phyloP scores from a whole-genome alignment of 768 basidiomycete genomes.

The Leccinum pellstonianum region DNA sequence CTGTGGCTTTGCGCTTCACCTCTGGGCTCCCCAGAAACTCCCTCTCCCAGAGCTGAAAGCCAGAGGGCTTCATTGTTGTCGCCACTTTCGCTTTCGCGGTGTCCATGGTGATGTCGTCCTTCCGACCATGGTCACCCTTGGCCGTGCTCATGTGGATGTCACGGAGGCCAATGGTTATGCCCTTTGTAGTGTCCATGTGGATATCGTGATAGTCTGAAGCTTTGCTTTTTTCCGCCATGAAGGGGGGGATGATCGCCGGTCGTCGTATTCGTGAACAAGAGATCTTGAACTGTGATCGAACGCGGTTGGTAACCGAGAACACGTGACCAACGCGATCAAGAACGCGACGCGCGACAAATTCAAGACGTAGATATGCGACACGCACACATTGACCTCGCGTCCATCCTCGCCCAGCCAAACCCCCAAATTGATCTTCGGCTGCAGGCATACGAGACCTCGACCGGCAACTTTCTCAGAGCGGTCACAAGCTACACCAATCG shows the following conservation, averaged over 20 bases:
- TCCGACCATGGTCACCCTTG: conserved; percentile 44
- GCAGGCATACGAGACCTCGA: conserved; percentile 60
- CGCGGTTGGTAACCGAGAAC: conserved; percentile 7
- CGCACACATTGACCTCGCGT: conserved; percentile 59
- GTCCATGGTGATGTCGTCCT: conserved; percentile 66
- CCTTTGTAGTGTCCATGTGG: conserved; percentile 80
- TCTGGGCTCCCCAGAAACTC: conserved; percentile 82
- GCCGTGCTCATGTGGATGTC: conserved; percentile 68
- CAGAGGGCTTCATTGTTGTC: conserved; percentile 51
- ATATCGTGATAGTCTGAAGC: conserved; percentile 47
- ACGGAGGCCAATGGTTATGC: conserved; percentile 43
- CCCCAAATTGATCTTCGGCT: conserved; percentile 66
- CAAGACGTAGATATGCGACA: conserved; percentile 24
- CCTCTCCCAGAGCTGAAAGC: conserved; percentile 77
- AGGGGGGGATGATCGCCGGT: background rate
- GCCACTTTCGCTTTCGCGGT: conserved; percentile 32
- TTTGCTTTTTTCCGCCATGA: conserved; percentile 17
- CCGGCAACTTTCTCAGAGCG: conserved; percentile 69
- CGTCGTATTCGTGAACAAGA: no score
- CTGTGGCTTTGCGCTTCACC: conserved; percentile 92
- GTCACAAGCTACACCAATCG: conserved; percentile 71
- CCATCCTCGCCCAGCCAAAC: conserved; percentile 51
- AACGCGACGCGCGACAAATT: no score
- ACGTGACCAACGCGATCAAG: conserved; percentile 25
- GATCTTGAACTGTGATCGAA: background rate